Conservation (phyloP, 2,329 filamentous ascomycete species). For the Aschersonia sp. region DNA sequence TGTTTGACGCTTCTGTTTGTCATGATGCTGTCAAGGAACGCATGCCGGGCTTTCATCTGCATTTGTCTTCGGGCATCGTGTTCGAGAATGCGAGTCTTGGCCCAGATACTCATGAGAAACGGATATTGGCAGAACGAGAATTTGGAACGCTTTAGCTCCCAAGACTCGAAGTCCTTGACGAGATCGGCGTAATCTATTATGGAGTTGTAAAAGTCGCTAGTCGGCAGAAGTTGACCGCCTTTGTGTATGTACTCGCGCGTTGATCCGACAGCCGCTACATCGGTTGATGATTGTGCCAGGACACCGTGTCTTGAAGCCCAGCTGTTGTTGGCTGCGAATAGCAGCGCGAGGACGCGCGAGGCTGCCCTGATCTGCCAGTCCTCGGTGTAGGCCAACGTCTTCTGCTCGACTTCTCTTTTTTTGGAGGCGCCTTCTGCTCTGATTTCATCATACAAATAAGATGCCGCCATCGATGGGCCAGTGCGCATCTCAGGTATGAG, state of each 20-base stretch:
- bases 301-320: conserved; percentile 21
- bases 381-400: conserved; percentile 49
- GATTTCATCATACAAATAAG: conserved; percentile 66
- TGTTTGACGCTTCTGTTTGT: conserved; percentile 60
- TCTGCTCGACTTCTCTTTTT: conserved; percentile 37
- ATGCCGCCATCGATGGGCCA: conserved; percentile 39
- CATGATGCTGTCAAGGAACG: conserved; percentile 82
- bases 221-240: conserved; percentile 55
- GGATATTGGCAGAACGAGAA: conserved; percentile 90
- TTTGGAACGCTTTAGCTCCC: conserved; percentile 60
- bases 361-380: conserved; percentile 85
- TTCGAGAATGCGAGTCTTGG: conserved; percentile 82
- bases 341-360: conserved; percentile 62
- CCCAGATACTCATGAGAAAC: conserved; percentile 81
- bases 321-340: conserved; percentile 69
- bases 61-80: conserved; percentile 81
- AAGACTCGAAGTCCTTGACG: conserved; percentile 72
- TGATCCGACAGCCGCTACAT: conserved; percentile 5
- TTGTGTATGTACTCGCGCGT: conserved; percentile 15
- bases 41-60: conserved; percentile 75
- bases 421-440: conserved; percentile 36
- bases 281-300: conserved; percentile 7
- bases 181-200: conserved; percentile 78
- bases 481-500: conserved; percentile 61
- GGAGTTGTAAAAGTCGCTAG: conserved; percentile 78